Percentiles rank a stretch among this genome's conserved stretches.
Conservation (phyloP, 768 basidiomycete species). For the Boletus patriciae region DNA sequence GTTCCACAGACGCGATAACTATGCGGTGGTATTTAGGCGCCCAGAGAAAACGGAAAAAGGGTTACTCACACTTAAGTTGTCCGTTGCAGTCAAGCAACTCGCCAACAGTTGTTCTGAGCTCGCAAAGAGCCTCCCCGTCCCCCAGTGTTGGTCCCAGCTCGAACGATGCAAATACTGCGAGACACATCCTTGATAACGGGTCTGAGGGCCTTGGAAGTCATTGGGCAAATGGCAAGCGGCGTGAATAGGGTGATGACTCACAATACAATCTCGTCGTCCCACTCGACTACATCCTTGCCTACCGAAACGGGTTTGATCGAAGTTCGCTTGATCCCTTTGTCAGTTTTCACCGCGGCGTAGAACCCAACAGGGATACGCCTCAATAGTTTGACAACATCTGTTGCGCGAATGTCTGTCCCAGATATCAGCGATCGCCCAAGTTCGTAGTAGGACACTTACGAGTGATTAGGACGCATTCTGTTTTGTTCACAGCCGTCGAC, state of each 20-base stretch:
- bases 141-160: conserved; percentile 6
- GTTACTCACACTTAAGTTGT: not conserved
- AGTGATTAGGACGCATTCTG: too few species aligned
- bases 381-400: not conserved
- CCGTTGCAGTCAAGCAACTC: not conserved
- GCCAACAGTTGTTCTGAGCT: not conserved
- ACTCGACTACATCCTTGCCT: not conserved
- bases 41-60: too few species aligned
- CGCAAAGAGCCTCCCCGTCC: conserved; percentile 1
- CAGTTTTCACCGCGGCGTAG: not conserved
- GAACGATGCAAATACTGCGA: conserved; percentile 6
- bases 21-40: not conserved
- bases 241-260: not conserved
- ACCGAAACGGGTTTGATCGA: not conserved
- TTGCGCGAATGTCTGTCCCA: not conserved
- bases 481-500: too few species aligned
- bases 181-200: not conserved
- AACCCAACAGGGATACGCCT: not conserved
- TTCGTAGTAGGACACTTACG: not conserved
- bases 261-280: conserved; percentile 3
- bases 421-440: not conserved
- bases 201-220: not conserved
- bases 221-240: not conserved
- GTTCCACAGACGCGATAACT: not conserved
- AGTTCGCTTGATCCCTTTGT: not conserved